phyloP scores from a whole-genome alignment of 768 basidiomycete species.

The Trametes punicea region DNA sequence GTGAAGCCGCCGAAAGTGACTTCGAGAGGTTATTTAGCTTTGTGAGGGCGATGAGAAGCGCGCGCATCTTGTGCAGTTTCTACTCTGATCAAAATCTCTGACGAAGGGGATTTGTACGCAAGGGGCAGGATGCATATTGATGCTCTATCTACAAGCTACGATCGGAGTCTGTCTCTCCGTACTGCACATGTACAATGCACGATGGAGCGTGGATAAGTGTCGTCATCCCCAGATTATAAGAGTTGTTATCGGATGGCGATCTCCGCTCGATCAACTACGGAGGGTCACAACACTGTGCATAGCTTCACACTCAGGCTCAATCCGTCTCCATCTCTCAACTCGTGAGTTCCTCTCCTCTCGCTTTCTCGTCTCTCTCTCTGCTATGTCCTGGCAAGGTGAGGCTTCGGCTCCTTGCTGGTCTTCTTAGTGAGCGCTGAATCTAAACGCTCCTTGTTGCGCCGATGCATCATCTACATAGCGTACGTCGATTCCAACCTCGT shows the following conservation, averaged over 20 bases:
- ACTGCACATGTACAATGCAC: no score
- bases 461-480: conserved; percentile 38
- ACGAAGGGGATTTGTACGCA: no score
- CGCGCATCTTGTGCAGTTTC: no score
- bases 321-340: conserved; percentile 15
- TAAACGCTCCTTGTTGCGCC: not conserved
- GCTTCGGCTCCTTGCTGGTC: not conserved
- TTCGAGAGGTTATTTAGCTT: no score
- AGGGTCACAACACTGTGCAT: conserved; percentile 1
- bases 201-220: no score
- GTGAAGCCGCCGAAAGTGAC: no score
- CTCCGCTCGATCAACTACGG: conserved; percentile 19
- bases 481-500: conserved; percentile 83
- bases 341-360: conserved; percentile 9
- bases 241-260: conserved; percentile 25
- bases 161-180: no score
- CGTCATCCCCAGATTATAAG: not conserved
- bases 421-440: not conserved
- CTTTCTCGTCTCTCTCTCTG: conserved; percentile 11
- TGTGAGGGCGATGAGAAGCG: no score
- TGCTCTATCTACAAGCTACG: no score
- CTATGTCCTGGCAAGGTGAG: conserved; percentile 74
- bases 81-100: no score
- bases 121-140: no score
- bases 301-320: conserved; percentile 1